Evolutionary conservation across 768 basidiomycete genomes (phyloP), one percentile per base, ranked within the genome.

Genomic region (Mrakia blollopis): DNA sequence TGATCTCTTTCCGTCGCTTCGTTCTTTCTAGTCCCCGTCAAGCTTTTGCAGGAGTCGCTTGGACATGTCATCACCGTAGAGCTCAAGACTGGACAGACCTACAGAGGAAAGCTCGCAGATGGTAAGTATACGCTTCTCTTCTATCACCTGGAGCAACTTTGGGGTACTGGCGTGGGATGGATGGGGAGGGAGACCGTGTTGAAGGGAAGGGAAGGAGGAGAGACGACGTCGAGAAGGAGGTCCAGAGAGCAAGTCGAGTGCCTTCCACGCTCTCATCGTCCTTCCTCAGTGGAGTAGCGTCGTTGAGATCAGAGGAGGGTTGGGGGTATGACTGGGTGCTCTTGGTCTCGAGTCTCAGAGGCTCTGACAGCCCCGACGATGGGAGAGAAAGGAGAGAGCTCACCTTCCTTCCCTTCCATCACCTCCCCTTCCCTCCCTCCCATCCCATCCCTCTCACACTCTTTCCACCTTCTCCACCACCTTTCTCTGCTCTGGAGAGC

Each of bases 31-130:
- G 92, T 98, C 76, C 96, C 96, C 78, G 92, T 97, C 79, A 98
- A 98, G 84, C 89, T 99, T 70, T 87, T 98, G 62, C 96, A 98
- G 82, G 97, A 98, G 86, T 92, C 93, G 74, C 86, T 98, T 39
- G 97, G 97, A 30, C 97, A 99, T 82, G 86, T 98, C 74, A 91
- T 99, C 79, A 98, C 96, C 7, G 93, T 95, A n/a, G 97, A 99
- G 84, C 88, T 98, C 75, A 98, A 98, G 85, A 97, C 94, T 2
- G 77, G 77, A 1, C 73, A 84, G 83, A 83, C 97, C 72, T 99
- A 98, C 85, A 88, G 97, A 68, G 97, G 97, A 80, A 98, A 97
- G 85, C 88, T 99, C 57, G 92, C 93, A 23, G 97, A 99, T 87
- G 97, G 97, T 94, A 79, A 81, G 87, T 83, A 23, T 54, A 60